Conservation (phyloP, 2,329 filamentous ascomycete species). For the Elsinoe arachidis region DNA sequence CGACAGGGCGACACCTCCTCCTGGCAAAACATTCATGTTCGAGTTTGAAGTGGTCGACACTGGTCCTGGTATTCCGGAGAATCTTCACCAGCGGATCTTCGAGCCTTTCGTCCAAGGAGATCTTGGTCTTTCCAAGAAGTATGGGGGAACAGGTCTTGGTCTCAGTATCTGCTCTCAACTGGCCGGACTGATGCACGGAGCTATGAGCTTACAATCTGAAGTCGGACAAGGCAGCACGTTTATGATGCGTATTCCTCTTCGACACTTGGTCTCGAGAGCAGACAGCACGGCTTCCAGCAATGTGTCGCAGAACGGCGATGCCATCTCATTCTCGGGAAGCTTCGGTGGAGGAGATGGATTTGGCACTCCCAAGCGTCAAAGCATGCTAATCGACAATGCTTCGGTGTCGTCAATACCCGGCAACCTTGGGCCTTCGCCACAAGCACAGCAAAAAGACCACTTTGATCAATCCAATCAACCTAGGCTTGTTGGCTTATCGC, state of each 20-base stretch:
- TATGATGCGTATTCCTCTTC: constrained; percentile 71
- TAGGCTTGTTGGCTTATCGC: constrained; percentile 71
- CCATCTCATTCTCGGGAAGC: not conserved
- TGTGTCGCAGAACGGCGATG: constrained; percentile 28
- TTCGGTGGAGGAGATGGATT: constrained; percentile 10
- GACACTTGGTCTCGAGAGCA: constrained; percentile 61
- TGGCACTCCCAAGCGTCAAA: constrained; percentile 14
- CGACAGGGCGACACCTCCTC: constrained; percentile 39
- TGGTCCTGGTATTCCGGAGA: constrained; percentile 72
- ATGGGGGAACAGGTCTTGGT: constrained; percentile 78
- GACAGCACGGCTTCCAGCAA: constrained; percentile 38
- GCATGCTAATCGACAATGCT: constrained; percentile 14
- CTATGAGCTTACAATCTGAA: constrained; percentile 61
- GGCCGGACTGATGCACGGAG: constrained; percentile 72
- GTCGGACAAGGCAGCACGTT: constrained; percentile 71
- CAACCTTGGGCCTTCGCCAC: constrained; percentile 18
- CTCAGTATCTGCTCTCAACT: constrained; percentile 85
- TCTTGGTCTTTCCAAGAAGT: constrained; percentile 78
- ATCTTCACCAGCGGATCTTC: constrained; percentile 75
- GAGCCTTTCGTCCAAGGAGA: constrained; percentile 95
- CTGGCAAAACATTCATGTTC: constrained; percentile 62
- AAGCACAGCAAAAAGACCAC: constrained; percentile 28
- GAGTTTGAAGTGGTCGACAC: constrained; percentile 86
- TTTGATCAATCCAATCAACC: constrained; percentile 54
- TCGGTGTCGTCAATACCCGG: not conserved